A percentile compares a stretch with the other conserved stretches of the same genome.
Conservation (phyloP, 495 filamentous ascomycete species). For the Penicillium argentinense region DNA sequence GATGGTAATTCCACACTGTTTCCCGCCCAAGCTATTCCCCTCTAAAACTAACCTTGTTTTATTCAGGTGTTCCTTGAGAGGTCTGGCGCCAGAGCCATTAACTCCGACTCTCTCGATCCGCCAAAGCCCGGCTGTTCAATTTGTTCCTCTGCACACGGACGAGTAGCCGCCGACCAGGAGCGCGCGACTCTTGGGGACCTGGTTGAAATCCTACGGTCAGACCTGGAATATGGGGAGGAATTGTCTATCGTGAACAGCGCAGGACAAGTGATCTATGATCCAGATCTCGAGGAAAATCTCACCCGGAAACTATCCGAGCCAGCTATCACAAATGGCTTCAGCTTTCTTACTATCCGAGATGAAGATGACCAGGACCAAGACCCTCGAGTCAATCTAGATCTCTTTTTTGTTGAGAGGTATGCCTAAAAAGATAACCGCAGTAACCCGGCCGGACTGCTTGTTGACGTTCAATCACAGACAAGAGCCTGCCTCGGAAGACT, state of each 20-base stretch:
- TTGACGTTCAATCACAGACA: constrained; percentile 19
- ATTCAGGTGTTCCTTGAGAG: constrained; percentile 76
- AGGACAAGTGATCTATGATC: constrained; percentile 75
- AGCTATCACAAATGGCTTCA: constrained; percentile 65
- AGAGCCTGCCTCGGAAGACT: constrained; percentile 34
- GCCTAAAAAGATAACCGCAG: neutral
- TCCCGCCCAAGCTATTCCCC: neutral
- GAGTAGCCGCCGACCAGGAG: constrained; percentile 65
- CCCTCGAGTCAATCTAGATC: constrained; percentile 78
- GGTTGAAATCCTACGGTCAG: constrained; percentile 66
- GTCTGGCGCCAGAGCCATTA: constrained; percentile 68
- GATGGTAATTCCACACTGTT: constrained; percentile 36
- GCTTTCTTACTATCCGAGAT: constrained; percentile 80
- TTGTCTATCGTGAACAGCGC: constrained; percentile 70
- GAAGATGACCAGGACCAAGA: constrained; percentile 87
- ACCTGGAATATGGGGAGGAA: constrained; percentile 82
- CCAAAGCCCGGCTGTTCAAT: constrained; percentile 81
- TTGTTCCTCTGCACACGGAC: constrained; percentile 71
- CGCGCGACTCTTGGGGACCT: constrained; percentile 80
- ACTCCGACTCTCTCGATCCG: constrained; percentile 66
- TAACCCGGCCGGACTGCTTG: neutral
- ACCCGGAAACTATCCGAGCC: constrained; percentile 75
- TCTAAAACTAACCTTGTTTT: constrained; percentile 3
- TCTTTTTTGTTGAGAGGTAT: constrained; percentile 53
- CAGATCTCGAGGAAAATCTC: constrained; percentile 84